These are phyloP conservation scores for Pharnaceum exiguum DNA, from an alignment of 148 eudicot genomes.

Conservation along the genomic window DNA sequence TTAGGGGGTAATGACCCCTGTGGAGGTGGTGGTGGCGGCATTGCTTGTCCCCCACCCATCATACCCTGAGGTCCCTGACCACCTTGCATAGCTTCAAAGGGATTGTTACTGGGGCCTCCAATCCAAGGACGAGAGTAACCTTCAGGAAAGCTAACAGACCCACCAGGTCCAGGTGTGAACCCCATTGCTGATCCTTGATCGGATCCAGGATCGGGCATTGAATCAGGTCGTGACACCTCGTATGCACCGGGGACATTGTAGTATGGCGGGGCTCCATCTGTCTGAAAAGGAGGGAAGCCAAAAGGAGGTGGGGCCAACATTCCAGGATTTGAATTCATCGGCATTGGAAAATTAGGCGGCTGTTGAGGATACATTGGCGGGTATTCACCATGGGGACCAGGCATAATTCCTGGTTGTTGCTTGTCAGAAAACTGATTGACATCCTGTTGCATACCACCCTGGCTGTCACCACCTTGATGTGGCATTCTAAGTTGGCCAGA, in stretches of 20 bases:
- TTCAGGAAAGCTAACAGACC: conserved; percentile 28
- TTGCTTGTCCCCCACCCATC: conserved; percentile 35
- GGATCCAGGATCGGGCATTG: conserved; percentile 36
- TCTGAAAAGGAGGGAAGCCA: conserved; percentile 48
- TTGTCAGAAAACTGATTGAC: conserved; percentile 31
- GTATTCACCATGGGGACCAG: conserved; percentile 32
- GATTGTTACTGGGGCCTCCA: conserved; percentile 26
- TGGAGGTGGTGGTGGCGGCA: conserved; percentile 56
- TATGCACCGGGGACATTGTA: conserved; percentile 38
- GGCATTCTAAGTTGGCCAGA: conserved; percentile 24
- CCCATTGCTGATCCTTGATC: conserved; percentile 52
- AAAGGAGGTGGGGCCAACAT: conserved; percentile 48
- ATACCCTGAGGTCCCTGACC: conserved; percentile 49
- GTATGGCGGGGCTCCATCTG: conserved; percentile 57
- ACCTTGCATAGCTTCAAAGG: conserved; percentile 35
- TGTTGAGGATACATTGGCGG: conserved; percentile 30
- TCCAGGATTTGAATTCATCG: conserved; percentile 33
- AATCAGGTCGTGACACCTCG: conserved; percentile 48
- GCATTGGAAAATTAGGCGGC: conserved; percentile 42
- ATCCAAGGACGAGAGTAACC: conserved; percentile 62
- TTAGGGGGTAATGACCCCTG: conserved; percentile 57
- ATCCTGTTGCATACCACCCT: conserved; percentile 37
- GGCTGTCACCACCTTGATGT: conserved; percentile 38
- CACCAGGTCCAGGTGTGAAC: conserved; percentile 37
- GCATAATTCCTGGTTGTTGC: conserved; percentile 31